Evolutionary conservation across 2,329 filamentous ascomycete genomes (phyloP), one percentile per base, ranked within the genome.

Genomic region (Verruconis gallopava): DNA sequence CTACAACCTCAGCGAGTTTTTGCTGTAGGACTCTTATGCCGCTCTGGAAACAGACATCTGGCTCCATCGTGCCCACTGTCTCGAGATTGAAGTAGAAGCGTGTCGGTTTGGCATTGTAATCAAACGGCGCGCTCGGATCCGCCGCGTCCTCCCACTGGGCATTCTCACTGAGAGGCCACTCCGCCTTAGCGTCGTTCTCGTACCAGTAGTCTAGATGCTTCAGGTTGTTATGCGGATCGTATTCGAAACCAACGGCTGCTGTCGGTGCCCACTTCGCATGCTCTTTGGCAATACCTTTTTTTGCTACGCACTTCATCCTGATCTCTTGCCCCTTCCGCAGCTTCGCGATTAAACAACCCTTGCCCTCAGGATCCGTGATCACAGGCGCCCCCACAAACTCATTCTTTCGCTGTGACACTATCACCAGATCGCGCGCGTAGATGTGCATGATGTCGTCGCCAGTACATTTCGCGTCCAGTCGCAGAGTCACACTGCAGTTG

Each of bases 241-340:
- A 98, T 63, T 98, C 91, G 58, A 98, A 98, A 18, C 85, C 88
- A 32, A 98, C 79, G 3, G 91, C 91, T 32, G 86, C 75, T 25
- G 84, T 89, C 2, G 91, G 88, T 54, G 85, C 83, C 91, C 91
- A 98, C 63, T 98, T 98, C 6, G 91, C 85, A 63, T 98, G 91
- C 61, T 98, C 91, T 69, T 98, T 98, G 28, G 89, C 88, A 49
- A 96, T 96, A 1, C 91, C 91, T 71, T 96, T 96, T 71, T 94
- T 95, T 39, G 89, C 91, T 50, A 95, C 82, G 58, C 89, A 96
- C 47, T 76, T 83, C 56, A 98, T 75, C 59, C 85, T 81, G 46
- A 98, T 67, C 62, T 94, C 86, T 64, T 98, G 91, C 2, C 82
- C 85, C 55, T 80, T 81, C 45, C 89, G 74, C 56, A 98, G 67